These are phyloP conservation scores for Fusarium abutilonis DNA, from an alignment of 2,329 filamentous ascomycete species.

Conservation along the genomic window DNA sequence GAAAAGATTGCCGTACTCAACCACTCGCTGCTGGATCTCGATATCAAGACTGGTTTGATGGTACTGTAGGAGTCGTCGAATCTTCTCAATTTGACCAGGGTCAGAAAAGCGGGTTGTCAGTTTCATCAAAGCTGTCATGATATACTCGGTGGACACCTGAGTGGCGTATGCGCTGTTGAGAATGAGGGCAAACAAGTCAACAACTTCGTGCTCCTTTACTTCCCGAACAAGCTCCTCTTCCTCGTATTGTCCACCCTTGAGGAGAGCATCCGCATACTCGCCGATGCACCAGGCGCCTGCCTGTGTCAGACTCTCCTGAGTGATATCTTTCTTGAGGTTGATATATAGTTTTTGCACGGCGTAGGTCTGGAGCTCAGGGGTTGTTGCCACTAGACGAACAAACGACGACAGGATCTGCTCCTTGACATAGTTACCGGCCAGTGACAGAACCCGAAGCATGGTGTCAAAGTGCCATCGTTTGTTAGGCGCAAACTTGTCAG, in stretches of 20 bases:
- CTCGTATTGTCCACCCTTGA: constrained; percentile 90
- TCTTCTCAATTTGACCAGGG: constrained; percentile 83
- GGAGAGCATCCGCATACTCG: constrained; percentile 91
- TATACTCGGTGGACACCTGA: constrained; percentile 93
- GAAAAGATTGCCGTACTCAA: constrained; percentile 97
- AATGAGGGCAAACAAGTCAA: constrained; percentile 92
- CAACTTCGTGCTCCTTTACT: constrained; percentile 87
- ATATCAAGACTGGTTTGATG: constrained; percentile 91
- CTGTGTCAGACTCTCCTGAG: constrained; percentile 92
- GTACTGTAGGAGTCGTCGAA: constrained; percentile 79
- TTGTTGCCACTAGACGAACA: constrained; percentile 92
- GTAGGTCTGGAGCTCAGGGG: constrained; percentile 93
- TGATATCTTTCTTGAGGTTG: constrained; percentile 93
- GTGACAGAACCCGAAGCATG: constrained; percentile 90
- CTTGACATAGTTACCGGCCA: constrained; percentile 97
- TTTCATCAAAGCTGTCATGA: constrained; percentile 94
- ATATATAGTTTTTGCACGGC: constrained; percentile 94
- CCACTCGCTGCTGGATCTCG: constrained; percentile 94
- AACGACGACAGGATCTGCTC: constrained; percentile 98
- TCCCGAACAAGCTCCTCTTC: constrained; percentile 86
- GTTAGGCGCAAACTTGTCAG: constrained; percentile 94
- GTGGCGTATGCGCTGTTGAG: constrained; percentile 94
- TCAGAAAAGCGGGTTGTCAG: constrained; percentile 89
- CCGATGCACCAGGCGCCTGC: constrained; percentile 98
- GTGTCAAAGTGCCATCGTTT: constrained; percentile 99